Percentiles rank a stretch among this genome's conserved stretches.
Evolutionary conservation across 441 rosid genomes (phyloP).

Genomic region (Erodium chrysanthum): DNA sequence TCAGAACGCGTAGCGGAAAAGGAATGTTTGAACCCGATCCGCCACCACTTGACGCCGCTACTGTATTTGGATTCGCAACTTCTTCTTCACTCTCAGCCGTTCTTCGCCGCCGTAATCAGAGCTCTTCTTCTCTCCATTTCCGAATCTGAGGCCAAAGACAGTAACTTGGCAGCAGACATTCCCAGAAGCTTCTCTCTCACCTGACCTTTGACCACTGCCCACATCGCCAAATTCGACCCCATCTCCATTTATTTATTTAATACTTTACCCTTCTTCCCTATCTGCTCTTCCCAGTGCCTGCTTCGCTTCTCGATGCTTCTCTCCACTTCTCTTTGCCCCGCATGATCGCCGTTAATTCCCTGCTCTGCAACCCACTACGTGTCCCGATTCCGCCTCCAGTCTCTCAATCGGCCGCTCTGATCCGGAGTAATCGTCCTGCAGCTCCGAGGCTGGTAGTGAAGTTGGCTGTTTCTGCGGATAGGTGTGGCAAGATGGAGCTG

Average conservation of each 20-base stretch:
- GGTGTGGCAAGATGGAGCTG: slow-evolving; percentile 32
- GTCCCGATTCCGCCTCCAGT: background rate
- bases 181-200: background rate
- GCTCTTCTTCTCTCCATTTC: background rate
- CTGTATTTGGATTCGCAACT: no score
- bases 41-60: no score
- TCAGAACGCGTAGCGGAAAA: no score
- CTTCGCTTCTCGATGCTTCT: slow-evolving; percentile 16
- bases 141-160: background rate
- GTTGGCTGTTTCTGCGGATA: slow-evolving; percentile 16
- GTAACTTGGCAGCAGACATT: background rate
- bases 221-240: background rate
- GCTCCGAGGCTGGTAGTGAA: background rate
- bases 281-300: background rate
- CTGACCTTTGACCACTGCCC: background rate
- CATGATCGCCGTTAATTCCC: slow-evolving; percentile 32
- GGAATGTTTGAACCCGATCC: no score
- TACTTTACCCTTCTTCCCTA: no score
- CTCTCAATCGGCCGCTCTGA: background rate
- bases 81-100: no score
- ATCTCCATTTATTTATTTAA: background rate
- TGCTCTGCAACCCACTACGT: slow-evolving; percentile 7
- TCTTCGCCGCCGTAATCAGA: background rate
- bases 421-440: background rate
- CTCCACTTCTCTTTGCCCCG: slow-evolving; percentile 20